A percentile compares a stretch with the other conserved stretches of the same genome.
phyloP scores from a whole-genome alignment of 225 moss, liverwort and hornwort species.

The Straminergon stramineum region DNA sequence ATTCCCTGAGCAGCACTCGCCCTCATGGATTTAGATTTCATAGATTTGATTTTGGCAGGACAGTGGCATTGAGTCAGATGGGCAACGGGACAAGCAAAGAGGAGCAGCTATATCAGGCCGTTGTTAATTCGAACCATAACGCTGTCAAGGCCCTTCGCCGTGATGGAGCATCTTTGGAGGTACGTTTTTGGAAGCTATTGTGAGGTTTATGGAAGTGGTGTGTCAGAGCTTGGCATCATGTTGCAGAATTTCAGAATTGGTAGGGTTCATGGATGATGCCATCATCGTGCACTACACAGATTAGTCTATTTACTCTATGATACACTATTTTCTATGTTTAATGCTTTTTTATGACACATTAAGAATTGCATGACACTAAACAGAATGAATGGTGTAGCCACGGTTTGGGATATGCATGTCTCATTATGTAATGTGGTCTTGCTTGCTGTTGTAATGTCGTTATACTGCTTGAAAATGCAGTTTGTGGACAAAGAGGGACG shows the following conservation, averaged over 20 bases:
- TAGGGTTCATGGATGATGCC: not conserved
- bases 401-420: not conserved
- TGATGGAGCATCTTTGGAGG: constrained; percentile 93
- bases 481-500: constrained; percentile 91
- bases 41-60: not conserved
- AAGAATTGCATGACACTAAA: not conserved
- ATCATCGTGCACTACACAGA: not conserved
- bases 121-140: constrained; percentile 62
- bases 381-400: not conserved
- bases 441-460: not conserved
- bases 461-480: constrained; percentile 25
- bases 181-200: constrained; percentile 7
- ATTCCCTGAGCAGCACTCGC: not conserved
- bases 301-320: not conserved
- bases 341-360: not conserved
- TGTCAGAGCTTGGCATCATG: not conserved
- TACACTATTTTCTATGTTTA: not conserved
- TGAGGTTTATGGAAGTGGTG: not conserved
- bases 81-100: constrained; percentile 76
- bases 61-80: constrained; percentile 25
- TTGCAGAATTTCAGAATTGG: not conserved
- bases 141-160: constrained; percentile 74
- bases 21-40: not conserved
- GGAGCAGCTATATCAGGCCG: constrained; percentile 85
- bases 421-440: not conserved